phyloP scores from a whole-genome alignment of 2,329 filamentous ascomycete species.

The Chalaropsis ovoidea region DNA sequence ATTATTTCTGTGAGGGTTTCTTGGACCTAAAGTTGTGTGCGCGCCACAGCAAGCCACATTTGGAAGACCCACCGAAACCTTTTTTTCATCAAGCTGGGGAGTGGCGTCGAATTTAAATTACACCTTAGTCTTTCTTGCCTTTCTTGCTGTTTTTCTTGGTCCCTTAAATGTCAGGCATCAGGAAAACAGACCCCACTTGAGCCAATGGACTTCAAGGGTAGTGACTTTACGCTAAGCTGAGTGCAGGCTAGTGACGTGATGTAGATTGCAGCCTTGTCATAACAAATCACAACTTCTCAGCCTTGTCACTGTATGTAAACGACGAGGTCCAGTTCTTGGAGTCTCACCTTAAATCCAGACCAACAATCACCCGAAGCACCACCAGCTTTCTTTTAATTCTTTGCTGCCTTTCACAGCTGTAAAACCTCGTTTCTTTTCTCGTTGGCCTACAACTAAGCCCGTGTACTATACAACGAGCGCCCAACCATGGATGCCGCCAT shows the following conservation, averaged over 20 bases:
- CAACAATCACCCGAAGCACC: not conserved
- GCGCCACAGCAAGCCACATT: conserved; percentile 22
- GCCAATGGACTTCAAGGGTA: not conserved
- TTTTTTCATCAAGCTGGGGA: conserved; percentile 2
- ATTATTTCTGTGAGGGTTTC: conserved; percentile 25
- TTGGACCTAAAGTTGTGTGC: conserved; percentile 24
- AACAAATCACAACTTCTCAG: conserved; percentile 7
- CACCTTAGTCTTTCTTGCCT: not conserved
- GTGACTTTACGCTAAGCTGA: not conserved
- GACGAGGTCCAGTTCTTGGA: not conserved
- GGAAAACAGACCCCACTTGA: not conserved
- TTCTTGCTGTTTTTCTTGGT: not conserved
- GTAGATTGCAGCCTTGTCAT: conserved; percentile 11
- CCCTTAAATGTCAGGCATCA: not conserved
- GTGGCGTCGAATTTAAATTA: conserved; percentile 13
- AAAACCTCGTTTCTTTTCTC: not conserved
- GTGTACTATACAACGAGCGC: not conserved
- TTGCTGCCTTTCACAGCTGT: not conserved
- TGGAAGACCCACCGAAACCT: not conserved
- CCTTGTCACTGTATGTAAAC: not conserved
- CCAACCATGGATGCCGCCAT: conserved; percentile 57
- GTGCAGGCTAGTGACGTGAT: not conserved
- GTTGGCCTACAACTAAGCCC: not conserved
- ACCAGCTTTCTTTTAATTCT: not conserved
- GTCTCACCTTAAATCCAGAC: not conserved